Evolutionary conservation across 331 rosid species (phyloP).

Genomic region (Quercus tomentella): DNA sequence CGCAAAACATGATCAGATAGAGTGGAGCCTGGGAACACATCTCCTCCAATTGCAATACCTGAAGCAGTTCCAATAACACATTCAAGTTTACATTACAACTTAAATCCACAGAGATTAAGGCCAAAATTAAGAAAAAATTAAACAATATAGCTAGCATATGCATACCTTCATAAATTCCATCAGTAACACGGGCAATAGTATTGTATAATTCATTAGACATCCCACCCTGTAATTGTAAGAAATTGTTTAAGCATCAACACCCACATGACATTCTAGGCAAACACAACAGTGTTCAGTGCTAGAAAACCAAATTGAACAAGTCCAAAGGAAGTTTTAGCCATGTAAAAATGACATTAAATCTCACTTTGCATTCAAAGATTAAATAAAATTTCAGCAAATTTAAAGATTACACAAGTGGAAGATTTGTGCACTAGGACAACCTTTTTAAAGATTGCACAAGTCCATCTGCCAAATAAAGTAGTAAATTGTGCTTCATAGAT

Average conservation of each 20-base stretch:
- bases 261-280: neutral
- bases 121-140: neutral
- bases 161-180: slow-evolving; percentile 94
- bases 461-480: slow-evolving; percentile 3
- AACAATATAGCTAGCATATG: slow-evolving; percentile 6
- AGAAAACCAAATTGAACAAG: neutral
- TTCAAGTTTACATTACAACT: slow-evolving; percentile 17
- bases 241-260: slow-evolving; percentile 11
- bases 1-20: slow-evolving; percentile 98
- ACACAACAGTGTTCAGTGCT: slow-evolving; percentile 5
- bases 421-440: neutral
- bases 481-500: neutral
- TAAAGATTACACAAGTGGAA: too few species aligned
- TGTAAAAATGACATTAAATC: neutral
- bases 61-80: slow-evolving; percentile 19
- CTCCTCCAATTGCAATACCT: slow-evolving; percentile 99
- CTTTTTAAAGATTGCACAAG: neutral
- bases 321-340: neutral
- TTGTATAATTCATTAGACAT: slow-evolving; percentile 98
- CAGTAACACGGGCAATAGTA: slow-evolving; percentile 88
- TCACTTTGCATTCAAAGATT: neutral
- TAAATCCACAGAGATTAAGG: neutral
- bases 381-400: neutral
- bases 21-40: slow-evolving; percentile 98
- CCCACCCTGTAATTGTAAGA: slow-evolving; percentile 74